Evolutionary conservation across 192 early-diverging fungal species (phyloP).

Genomic region (Entomortierella parvispora): DNA sequence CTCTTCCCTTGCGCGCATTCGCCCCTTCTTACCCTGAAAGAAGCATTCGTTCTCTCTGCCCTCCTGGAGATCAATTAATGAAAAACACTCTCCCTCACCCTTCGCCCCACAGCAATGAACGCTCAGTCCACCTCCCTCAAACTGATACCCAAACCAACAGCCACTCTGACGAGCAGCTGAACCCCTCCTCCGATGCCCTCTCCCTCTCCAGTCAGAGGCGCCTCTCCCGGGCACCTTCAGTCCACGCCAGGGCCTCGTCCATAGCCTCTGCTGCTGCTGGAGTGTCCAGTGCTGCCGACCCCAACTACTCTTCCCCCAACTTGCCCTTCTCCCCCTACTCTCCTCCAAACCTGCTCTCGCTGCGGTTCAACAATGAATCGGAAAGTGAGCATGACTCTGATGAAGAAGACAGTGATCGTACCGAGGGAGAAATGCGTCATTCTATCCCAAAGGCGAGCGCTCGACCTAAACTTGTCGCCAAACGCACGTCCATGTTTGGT

Average conservation of each 20-base stretch:
- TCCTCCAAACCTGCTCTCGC: constrained; percentile 17
- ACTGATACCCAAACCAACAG: background rate
- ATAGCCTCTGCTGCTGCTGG: background rate
- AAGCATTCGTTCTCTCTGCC: background rate
- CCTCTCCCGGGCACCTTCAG: background rate
- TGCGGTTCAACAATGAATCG: constrained; percentile 34
- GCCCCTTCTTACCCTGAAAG: background rate
- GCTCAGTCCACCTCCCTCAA: background rate
- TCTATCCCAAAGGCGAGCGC: constrained; percentile 3
- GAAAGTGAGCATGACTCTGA: constrained; percentile 28
- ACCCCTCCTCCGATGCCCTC: background rate
- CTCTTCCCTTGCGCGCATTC: background rate
- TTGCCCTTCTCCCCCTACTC: constrained; percentile 8
- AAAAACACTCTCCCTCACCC: constrained; percentile 22
- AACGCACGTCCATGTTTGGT: constrained; percentile 24
- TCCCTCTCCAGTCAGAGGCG: background rate
- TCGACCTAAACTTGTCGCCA: constrained; percentile 11
- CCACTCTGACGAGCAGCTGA: background rate
- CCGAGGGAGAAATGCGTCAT: constrained; percentile 32
- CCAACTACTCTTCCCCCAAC: constrained; percentile 7
- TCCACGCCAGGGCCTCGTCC: background rate
- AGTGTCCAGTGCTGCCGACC: background rate
- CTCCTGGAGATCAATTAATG: constrained; percentile 12
- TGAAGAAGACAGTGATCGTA: constrained; percentile 50
- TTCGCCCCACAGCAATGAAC: constrained; percentile 20